Base-by-base conservation (phyloP, 2,329 filamentous ascomycete genomes). In the Geosmithia putterillii region DNA sequence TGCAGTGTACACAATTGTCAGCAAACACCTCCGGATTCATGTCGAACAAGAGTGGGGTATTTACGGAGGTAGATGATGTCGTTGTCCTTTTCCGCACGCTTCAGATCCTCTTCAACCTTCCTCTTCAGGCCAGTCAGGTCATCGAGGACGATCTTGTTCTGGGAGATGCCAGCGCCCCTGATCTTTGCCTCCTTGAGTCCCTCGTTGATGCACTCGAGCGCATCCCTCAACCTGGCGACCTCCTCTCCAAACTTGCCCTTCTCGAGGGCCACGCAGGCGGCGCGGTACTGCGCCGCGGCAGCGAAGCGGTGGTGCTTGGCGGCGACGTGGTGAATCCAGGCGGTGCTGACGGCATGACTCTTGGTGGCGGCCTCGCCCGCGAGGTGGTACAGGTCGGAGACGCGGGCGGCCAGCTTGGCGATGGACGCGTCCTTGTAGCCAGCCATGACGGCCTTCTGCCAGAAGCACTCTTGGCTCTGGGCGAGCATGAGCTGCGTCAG, bases 261-360 rank as follows among this genome's bases (percentile, higher is more conserved):
- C 63, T 96, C 92, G 14, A 98, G 61, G 52, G 86, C 92, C 55
- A 95, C 89, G 49, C 87, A 82, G 0, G 92, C 87, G 21, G 90
- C 87, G 14, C 92, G 74, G 53, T 90, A 96, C 58, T 98, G 92
- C 0, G 92, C 92, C 0, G 92, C 92, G 0, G 87, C 90, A 2
- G 90, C 89, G 63, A 98, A 96, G 61, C 96, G 92, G 57, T 95
- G 86, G 56, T 96, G 89, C 60, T 96, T 98, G 6, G 90, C 92
- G 21, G 85, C 89, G 75, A 94, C 89, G 58, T 96, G 90, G 61
- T 96, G 90, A 52, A 98, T 95, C 92, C 90, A 96, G 48, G 92
- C 85, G 44, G 84, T 89, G 58, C 86, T 92, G 51, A 96, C 81
- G 15, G 86, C 81, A 54, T 95, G 82, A 48, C 88, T 95, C 60